Evolutionary conservation across 495 filamentous ascomycete species (phyloP).

Genomic region (Pyronema domesticum): DNA sequence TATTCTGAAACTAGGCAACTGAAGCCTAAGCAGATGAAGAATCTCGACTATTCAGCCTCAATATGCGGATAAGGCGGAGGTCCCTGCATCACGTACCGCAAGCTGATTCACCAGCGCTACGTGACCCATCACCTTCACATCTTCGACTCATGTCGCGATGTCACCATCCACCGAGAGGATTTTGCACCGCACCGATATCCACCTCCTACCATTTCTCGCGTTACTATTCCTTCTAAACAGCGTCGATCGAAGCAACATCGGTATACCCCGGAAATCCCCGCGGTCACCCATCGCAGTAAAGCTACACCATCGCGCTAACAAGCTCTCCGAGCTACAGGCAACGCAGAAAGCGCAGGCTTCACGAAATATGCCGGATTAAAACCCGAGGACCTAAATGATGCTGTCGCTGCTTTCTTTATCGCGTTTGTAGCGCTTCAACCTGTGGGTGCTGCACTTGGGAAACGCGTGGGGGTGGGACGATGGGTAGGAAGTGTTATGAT

Average conservation of each 20-base stretch:
- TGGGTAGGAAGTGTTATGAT: slow-evolving; percentile 41
- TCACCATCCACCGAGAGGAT: background rate
- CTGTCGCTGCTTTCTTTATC: slow-evolving; percentile 38
- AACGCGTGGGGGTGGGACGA: slow-evolving; percentile 31
- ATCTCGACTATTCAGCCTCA: no score
- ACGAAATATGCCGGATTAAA: slow-evolving; percentile 30
- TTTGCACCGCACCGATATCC: slow-evolving; percentile 23
- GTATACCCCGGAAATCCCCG: no score
- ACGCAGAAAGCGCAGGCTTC: slow-evolving; percentile 36
- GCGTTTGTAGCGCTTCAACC: slow-evolving; percentile 41
- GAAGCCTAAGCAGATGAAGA: no score
- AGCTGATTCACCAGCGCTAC: no score
- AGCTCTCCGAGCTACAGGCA: slow-evolving; percentile 20
- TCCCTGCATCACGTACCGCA: no score
- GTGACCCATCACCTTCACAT: no score
- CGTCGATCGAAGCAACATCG: slow-evolving; percentile 35
- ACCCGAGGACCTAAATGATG: slow-evolving; percentile 34
- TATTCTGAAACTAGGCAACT: no score
- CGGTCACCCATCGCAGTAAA: no score
- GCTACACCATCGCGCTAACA: no score
- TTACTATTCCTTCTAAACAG: slow-evolving; percentile 36
- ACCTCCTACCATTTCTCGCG: slow-evolving; percentile 35
- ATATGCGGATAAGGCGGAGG: no score
- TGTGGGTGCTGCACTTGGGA: slow-evolving; percentile 36
- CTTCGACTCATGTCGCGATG: no score